Base-by-base conservation (phyloP, 257 asterid genomes). In the Solanum clarkiae region DNA sequence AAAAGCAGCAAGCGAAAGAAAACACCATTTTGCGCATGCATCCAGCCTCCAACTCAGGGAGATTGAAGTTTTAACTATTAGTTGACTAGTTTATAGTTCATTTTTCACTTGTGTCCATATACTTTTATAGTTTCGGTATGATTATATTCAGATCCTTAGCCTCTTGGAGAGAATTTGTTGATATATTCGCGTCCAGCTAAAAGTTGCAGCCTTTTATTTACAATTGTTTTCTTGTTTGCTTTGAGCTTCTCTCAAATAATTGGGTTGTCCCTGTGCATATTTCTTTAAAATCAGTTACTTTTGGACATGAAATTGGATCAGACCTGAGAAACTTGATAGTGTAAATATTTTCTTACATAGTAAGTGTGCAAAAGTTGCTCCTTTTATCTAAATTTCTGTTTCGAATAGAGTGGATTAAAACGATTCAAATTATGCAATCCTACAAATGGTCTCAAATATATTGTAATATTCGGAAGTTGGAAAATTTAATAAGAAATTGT, bases 1-100 rank as follows among this genome's bases (percentile, higher is more conserved):
- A 66, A 88, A 32, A 83, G 49, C 66, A 87, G 84, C 60, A 86
- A 85, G 82, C 87, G 66, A 57, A 92, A 92, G 89, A 92, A 87
- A 85, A 75, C 86, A 26, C 84, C 80, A 16, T 90, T 87, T 49
- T 91, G 94, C 60, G 88, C 88, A 53, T 91, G 94, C 59, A 82
- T 91, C 81, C 87, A 79, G 87, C 92, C 92, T 62, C 87, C 90
- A 24, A 90, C 91, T 5, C 77, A 83, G 53, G 92, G 89, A 74
- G 90, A 89, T 63, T 89, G 69, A 87, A 84, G 22, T 59, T 59
- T 47, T 51, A 83, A 47, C 14, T 24, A 6, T 54, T 87, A 83
- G 82, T 60, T 49, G 86, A 85, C 72, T 47, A 53, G 75, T 85
- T 71, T 82, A 85, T 74, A 79, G 20, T 57, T 42, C 74, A 11